Percentiles rank a stretch among this genome's conserved stretches.
phyloP scores from a whole-genome alignment of 345 rosid species.

The Geranium brycei region DNA sequence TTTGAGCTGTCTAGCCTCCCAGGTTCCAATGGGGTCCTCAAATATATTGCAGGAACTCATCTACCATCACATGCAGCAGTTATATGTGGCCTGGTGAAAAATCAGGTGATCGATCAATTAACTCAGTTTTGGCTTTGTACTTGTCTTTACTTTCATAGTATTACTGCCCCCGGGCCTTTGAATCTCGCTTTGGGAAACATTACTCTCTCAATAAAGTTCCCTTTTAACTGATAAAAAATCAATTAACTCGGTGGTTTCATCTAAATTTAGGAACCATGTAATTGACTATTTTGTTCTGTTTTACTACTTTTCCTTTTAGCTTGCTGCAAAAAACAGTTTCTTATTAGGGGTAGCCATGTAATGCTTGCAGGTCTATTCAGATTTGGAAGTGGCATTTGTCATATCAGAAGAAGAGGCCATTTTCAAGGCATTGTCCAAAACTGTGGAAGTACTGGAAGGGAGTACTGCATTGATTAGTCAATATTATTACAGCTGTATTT shows the following conservation, averaged over 20 bases:
- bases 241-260: background rate
- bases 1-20: conserved; percentile 95
- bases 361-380: conserved; percentile 75
- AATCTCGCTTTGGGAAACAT: too few species aligned
- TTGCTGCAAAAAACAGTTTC: background rate
- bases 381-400: conserved; percentile 92
- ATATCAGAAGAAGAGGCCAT: conserved; percentile 71
- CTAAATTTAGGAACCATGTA: background rate
- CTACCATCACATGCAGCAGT: conserved; percentile 81
- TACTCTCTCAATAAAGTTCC: too few species aligned
- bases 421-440: conserved; percentile 67
- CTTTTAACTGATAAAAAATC: too few species aligned
- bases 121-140: too few species aligned
- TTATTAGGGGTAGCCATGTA: background rate
- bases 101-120: conserved; percentile 38
- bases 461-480: conserved; percentile 74
- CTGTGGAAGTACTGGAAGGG: conserved; percentile 90
- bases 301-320: background rate
- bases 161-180: too few species aligned
- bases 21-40: conserved; percentile 68
- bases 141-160: too few species aligned
- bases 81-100: conserved; percentile 80
- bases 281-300: background rate
- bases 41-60: conserved; percentile 56
- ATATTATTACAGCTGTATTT: conserved; percentile 76